phyloP scores from a whole-genome alignment of 2,329 filamentous ascomycete species.

The Tolypocladium ophioglossoides region DNA sequence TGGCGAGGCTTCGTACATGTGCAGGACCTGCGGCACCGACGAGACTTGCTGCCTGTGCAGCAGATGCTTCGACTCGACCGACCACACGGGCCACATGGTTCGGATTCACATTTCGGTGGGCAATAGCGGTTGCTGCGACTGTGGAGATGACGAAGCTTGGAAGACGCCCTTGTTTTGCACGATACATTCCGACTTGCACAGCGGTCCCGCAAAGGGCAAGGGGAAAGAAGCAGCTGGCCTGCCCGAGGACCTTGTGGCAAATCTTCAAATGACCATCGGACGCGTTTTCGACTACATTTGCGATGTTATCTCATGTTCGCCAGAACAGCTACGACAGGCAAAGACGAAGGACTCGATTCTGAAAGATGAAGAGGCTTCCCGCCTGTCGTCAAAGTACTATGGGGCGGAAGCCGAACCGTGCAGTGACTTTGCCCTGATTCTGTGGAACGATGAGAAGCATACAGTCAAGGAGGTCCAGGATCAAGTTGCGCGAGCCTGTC shows the following conservation, averaged over 20 bases:
- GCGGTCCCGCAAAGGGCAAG: slow-evolving; percentile 49
- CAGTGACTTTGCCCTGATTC: slow-evolving; percentile 66
- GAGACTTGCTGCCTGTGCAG: slow-evolving; percentile 94
- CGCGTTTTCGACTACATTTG: slow-evolving; percentile 88
- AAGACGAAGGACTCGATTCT: slow-evolving; percentile 76
- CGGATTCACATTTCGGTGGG: slow-evolving; percentile 79
- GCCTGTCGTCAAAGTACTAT: slow-evolving; percentile 59
- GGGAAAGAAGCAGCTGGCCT: slow-evolving; percentile 46
- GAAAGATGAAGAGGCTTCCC: slow-evolving; percentile 70
- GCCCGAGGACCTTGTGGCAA: slow-evolving; percentile 64
- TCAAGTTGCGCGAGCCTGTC: slow-evolving; percentile 84
- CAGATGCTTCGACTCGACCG: slow-evolving; percentile 88
- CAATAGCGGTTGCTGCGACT: slow-evolving; percentile 95
- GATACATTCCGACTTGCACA: slow-evolving; percentile 64
- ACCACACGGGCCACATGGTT: slow-evolving; percentile 88
- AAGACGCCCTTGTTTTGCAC: slow-evolving; percentile 78
- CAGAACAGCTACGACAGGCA: slow-evolving; percentile 79
- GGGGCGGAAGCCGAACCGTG: slow-evolving; percentile 42
- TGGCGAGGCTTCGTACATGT: slow-evolving; percentile 88
- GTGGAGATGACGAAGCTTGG: slow-evolving; percentile 94
- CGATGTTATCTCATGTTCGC: slow-evolving; percentile 95
- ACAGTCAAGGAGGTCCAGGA: slow-evolving; percentile 84
- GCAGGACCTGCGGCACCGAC: slow-evolving; percentile 87
- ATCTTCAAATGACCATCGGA: slow-evolving; percentile 77
- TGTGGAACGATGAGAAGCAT: slow-evolving; percentile 99